These are phyloP conservation scores for Rubia yunnanensis DNA, from an alignment of 257 asterid species.

Conservation along the genomic window DNA sequence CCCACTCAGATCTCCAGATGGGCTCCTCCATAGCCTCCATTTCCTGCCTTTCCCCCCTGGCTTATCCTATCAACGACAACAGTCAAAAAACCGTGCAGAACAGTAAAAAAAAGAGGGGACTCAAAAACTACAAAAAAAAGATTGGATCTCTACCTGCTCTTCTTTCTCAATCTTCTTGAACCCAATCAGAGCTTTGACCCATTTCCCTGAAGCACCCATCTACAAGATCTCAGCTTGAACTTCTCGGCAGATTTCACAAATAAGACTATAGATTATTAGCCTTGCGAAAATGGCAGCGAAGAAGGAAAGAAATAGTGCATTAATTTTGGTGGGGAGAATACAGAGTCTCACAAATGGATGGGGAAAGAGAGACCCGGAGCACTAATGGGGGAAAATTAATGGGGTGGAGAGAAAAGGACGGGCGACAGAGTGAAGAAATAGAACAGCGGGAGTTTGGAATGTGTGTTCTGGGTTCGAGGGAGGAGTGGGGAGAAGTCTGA, in stretches of 20 bases:
- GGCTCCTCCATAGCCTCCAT: constrained; percentile 82
- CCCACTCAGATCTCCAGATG: constrained; percentile 45
- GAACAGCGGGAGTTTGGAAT: neutral
- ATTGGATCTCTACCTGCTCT: constrained; percentile 39
- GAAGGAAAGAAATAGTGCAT: neutral
- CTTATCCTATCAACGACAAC: constrained; percentile 38
- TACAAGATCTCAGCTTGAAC: constrained; percentile 11
- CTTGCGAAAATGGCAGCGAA: neutral
- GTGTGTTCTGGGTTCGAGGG: constrained; percentile 1
- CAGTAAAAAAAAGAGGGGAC: neutral
- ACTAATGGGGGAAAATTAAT: neutral
- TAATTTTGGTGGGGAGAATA: neutral
- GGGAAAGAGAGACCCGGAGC: neutral
- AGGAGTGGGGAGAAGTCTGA: neutral
- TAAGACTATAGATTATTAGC: neutral
- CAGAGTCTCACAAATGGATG: neutral
- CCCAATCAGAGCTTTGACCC: constrained; percentile 81
- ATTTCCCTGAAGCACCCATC: constrained; percentile 88
- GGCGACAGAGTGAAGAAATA: neutral
- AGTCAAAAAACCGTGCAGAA: neutral
- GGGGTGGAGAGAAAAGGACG: neutral
- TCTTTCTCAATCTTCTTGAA: constrained; percentile 70
- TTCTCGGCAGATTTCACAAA: neutral
- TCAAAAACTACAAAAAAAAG: neutral
- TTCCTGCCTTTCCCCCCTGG: constrained; percentile 56